A percentile compares a stretch with the other conserved stretches of the same genome.
Conservation (phyloP, 768 basidiomycete species). For the Leccinum barrowsii region DNA sequence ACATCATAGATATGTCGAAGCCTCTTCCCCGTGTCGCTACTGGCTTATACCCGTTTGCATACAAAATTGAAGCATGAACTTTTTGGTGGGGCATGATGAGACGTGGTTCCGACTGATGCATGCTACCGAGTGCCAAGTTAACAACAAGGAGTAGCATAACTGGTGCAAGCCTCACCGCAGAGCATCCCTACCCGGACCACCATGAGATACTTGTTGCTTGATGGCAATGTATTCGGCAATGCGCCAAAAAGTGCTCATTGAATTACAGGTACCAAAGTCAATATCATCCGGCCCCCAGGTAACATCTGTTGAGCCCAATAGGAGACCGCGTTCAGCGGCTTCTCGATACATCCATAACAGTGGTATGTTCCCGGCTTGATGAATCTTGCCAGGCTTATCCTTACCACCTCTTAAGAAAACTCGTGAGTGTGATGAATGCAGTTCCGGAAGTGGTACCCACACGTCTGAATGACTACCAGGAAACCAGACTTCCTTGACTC, state of each 20-base stretch:
- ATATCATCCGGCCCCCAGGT: constrained; percentile 15
- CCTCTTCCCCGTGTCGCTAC: background rate
- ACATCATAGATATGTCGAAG: background rate
- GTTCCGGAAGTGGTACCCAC: constrained; percentile 7
- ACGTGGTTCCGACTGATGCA: constrained; percentile 10
- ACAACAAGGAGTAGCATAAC: background rate
- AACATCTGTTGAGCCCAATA: constrained; percentile 16
- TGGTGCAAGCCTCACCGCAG: constrained; percentile 6
- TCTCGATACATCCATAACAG: background rate
- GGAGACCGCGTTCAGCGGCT: background rate
- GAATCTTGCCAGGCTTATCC: constrained; percentile 4
- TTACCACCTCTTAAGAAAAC: constrained; percentile 7
- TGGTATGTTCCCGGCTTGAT: background rate
- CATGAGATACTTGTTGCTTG: constrained; percentile 5
- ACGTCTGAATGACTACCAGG: constrained; percentile 16
- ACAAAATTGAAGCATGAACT: background rate
- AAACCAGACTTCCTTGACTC: constrained; percentile 28
- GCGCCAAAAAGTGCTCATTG: constrained; percentile 9
- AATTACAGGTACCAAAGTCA: constrained; percentile 11
- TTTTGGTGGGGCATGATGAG: constrained; percentile 1
- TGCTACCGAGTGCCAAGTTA: background rate
- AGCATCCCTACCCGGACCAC: background rate
- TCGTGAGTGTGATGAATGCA: background rate
- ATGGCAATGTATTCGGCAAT: constrained; percentile 9
- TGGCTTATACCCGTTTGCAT: background rate